Percentiles rank a stretch among this genome's conserved stretches.
Conservation (phyloP, 345 rosid genomes). For the Gossypium bickii region DNA sequence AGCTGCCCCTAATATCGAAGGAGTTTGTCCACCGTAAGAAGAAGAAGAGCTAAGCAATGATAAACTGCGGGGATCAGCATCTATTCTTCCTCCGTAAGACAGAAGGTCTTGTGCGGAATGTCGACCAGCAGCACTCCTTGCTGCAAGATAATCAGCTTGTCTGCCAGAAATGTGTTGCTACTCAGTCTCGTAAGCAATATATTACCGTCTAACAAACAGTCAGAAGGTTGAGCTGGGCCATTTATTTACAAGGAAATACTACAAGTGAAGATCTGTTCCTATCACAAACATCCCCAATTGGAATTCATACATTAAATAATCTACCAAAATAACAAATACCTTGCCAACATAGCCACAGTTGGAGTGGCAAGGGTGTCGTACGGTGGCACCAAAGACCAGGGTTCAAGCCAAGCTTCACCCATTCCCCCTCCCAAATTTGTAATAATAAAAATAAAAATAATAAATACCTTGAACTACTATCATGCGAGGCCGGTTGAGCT, state of each 20-base stretch:
- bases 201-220: slow-evolving; percentile 32
- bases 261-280: slow-evolving; percentile 1
- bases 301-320: slow-evolving; percentile 7
- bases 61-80: slow-evolving; percentile 63
- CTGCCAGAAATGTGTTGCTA: slow-evolving; percentile 89
- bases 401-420: too few species aligned
- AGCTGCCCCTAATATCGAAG: slow-evolving; percentile 88
- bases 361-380: too few species aligned
- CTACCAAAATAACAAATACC: slow-evolving; percentile 1
- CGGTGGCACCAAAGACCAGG: too few species aligned
- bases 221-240: slow-evolving; percentile 19
- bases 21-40: slow-evolving; percentile 61
- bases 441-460: background rate
- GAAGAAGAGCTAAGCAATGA: slow-evolving; percentile 61
- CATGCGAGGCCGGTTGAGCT: slow-evolving; percentile 66
- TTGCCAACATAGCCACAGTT: too few species aligned
- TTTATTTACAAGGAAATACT: slow-evolving; percentile 2
- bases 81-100: slow-evolving; percentile 76
- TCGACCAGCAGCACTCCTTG: slow-evolving; percentile 71
- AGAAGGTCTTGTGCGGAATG: slow-evolving; percentile 64
- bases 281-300: slow-evolving; percentile 11
- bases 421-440: too few species aligned
- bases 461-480: slow-evolving; percentile 73
- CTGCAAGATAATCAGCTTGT: slow-evolving; percentile 83
- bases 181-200: slow-evolving; percentile 55